Evolutionary conservation across 345 rosid species (phyloP).

Genomic region (Sonneratia caseolaris): DNA sequence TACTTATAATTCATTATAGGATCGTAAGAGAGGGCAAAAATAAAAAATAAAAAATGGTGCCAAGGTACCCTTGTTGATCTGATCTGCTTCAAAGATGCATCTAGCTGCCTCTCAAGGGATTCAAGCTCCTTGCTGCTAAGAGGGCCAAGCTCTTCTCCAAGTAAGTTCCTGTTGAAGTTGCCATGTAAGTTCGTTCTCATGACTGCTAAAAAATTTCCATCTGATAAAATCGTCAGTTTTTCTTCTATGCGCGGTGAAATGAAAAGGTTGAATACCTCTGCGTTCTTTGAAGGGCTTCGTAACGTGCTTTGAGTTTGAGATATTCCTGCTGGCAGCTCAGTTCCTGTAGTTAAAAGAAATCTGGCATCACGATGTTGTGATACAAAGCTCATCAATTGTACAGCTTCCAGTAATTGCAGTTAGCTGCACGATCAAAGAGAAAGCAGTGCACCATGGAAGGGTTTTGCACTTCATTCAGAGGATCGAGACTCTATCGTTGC

Average conservation of each 20-base stretch:
- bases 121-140: constrained; percentile 84
- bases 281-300: constrained; percentile 69
- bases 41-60: too few species aligned
- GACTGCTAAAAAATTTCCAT: background rate
- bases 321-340: constrained; percentile 91
- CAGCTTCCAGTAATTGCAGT: too few species aligned
- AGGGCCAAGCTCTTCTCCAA: constrained; percentile 94
- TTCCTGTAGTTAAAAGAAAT: constrained; percentile 31
- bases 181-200: background rate
- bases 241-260: background rate
- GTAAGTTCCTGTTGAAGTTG: constrained; percentile 43
- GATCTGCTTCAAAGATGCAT: constrained; percentile 77
- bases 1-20: too few species aligned
- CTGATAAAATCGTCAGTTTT: background rate
- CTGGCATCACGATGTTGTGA: background rate
- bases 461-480: too few species aligned
- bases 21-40: background rate
- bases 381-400: too few species aligned
- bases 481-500: too few species aligned
- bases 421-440: too few species aligned
- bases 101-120: constrained; percentile 90
- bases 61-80: constrained; percentile 61
- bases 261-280: constrained; percentile 37
- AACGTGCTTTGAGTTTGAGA: constrained; percentile 87
- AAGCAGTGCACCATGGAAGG: too few species aligned